Evolutionary conservation across 2,329 filamentous ascomycete genomes (phyloP).

Genomic region (Aspergillus carbonarius): DNA sequence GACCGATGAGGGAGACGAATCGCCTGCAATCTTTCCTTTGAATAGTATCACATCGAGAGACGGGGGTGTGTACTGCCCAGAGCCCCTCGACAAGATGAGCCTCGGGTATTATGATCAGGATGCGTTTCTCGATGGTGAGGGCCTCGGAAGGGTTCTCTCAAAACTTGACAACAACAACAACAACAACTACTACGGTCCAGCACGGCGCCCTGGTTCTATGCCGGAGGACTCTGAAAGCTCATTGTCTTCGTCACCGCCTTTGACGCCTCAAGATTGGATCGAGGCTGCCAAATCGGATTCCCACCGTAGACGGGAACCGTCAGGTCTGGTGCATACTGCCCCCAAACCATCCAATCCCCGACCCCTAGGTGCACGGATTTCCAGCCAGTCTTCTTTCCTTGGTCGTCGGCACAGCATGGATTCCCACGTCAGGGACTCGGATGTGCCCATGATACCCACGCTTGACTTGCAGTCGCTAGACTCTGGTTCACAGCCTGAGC

Average conservation of each 20-base stretch:
- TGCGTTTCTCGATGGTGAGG: slow-evolving; percentile 22
- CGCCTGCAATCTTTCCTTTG: slow-evolving; percentile 35
- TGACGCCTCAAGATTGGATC: slow-evolving; percentile 45
- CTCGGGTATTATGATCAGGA: slow-evolving; percentile 23
- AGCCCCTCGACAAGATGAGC: slow-evolving; percentile 23
- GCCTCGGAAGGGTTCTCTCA: slow-evolving; percentile 21
- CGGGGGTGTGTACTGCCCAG: slow-evolving; percentile 25
- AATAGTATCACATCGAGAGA: slow-evolving; percentile 28
- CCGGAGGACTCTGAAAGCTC: slow-evolving; percentile 12
- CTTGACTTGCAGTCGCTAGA: slow-evolving; percentile 30
- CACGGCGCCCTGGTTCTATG: slow-evolving; percentile 9
- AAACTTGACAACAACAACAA: slow-evolving; percentile 23
- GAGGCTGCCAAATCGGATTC: slow-evolving; percentile 37
- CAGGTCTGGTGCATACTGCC: slow-evolving; percentile 8
- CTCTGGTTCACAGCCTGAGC: slow-evolving; percentile 14
- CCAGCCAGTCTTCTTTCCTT: slow-evolving; percentile 27
- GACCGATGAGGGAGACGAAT: slow-evolving; percentile 21
- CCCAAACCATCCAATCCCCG: slow-evolving; percentile 12
- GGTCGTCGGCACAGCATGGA: slow-evolving; percentile 29
- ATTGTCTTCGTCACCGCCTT: slow-evolving; percentile 28
- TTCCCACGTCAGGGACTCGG: slow-evolving; percentile 25
- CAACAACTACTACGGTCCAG: slow-evolving; percentile 23
- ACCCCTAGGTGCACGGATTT: slow-evolving; percentile 16
- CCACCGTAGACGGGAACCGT: slow-evolving; percentile 19
- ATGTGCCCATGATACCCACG: slow-evolving; percentile 27